Conservation (phyloP, 192 early-diverging fungal species). For the Allomyces javanicus region DNA sequence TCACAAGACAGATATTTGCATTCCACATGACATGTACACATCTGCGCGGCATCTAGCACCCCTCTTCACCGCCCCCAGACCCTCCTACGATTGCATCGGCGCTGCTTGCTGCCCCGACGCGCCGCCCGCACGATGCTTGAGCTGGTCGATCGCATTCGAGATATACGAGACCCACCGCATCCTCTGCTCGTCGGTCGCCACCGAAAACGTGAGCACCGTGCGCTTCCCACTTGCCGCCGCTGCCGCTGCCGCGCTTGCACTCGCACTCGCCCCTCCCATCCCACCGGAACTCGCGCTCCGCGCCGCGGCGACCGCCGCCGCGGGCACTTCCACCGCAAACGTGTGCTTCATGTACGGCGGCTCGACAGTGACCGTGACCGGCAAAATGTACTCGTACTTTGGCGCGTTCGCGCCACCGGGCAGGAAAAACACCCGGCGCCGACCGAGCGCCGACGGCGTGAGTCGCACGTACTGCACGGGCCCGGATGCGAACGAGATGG, state of each 20-base stretch:
- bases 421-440: not conserved
- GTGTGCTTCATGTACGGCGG: conserved; percentile 1
- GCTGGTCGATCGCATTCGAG: not conserved
- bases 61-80: too few species aligned
- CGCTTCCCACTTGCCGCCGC: too few species aligned
- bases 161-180: not conserved
- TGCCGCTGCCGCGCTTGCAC: too few species aligned
- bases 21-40: too few species aligned
- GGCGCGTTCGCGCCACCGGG: not conserved
- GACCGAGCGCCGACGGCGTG: not conserved
- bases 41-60: too few species aligned
- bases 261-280: too few species aligned
- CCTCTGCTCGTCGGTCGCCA: not conserved
- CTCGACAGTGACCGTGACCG: not conserved
- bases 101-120: too few species aligned
- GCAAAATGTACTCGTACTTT: not conserved
- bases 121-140: not conserved
- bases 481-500: too few species aligned
- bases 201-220: not conserved
- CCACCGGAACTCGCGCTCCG: too few species aligned
- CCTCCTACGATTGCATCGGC: too few species aligned
- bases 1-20: too few species aligned
- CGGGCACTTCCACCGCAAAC: not conserved
- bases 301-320: not conserved
- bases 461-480: too few species aligned